Percentiles rank a stretch among this genome's conserved stretches.
Evolutionary conservation across 2,329 filamentous ascomycete species (phyloP).

Genomic region (Penicillium occitanis): DNA sequence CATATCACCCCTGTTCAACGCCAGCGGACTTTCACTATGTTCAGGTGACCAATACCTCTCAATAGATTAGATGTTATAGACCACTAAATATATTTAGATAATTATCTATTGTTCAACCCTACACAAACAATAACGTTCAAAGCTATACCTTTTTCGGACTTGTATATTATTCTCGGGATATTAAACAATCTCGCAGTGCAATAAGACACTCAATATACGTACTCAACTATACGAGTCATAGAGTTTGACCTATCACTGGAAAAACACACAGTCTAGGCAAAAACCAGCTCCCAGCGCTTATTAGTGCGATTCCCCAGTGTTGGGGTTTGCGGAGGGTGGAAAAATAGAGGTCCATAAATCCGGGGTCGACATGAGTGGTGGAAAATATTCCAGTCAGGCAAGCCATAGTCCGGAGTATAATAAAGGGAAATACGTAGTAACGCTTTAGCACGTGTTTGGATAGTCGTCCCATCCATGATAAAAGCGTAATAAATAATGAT

Average conservation of each 20-base stretch:
- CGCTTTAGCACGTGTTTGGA: neutral
- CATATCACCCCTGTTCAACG: conserved; percentile 40
- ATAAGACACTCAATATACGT: neutral
- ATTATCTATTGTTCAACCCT: neutral
- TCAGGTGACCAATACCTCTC: conserved; percentile 21
- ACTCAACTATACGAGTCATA: neutral
- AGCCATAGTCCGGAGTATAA: neutral
- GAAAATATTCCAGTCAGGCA: conserved; percentile 7
- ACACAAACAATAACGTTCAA: neutral
- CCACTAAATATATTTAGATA: neutral
- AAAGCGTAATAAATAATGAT: neutral
- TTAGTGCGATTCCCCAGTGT: neutral
- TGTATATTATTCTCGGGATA: neutral
- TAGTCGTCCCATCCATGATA: neutral
- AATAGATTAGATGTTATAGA: neutral
- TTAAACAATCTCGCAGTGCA: neutral
- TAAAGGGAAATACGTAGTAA: neutral
- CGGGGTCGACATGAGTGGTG: conserved; percentile 8
- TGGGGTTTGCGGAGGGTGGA: conserved; percentile 10
- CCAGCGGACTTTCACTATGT: conserved; percentile 44
- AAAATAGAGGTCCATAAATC: neutral
- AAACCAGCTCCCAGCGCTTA: neutral
- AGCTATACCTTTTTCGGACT: neutral
- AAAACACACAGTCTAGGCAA: neutral
- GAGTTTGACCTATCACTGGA: neutral